These are phyloP conservation scores for Theobroma cacao DNA, from an alignment of 345 rosid genomes.

Conservation along the genomic window DNA sequence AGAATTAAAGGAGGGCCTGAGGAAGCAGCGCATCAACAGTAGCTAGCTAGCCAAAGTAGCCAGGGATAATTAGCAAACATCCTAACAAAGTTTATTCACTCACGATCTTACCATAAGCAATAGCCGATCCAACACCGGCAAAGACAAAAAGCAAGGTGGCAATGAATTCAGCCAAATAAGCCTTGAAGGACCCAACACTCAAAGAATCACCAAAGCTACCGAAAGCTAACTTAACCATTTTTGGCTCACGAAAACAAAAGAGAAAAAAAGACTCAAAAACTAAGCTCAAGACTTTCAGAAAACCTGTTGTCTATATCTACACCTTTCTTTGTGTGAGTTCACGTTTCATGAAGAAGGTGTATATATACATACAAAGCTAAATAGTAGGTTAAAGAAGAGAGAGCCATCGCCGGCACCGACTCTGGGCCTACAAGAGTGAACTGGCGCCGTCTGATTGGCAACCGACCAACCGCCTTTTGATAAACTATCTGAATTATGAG, in stretches of 20 bases:
- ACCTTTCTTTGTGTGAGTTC: constrained; percentile 6
- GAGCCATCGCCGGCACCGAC: constrained; percentile 46
- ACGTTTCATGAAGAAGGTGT: neutral
- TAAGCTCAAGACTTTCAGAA: neutral
- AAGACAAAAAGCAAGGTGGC: constrained; percentile 91
- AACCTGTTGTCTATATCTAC: neutral
- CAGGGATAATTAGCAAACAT: neutral
- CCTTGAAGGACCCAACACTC: constrained; percentile 59
- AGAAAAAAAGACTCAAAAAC: neutral
- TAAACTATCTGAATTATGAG: constrained; percentile 40
- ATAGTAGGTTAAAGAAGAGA: constrained; percentile 3
- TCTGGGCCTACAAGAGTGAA: constrained; percentile 28
- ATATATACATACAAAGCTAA: constrained; percentile 2
- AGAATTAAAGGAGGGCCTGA: neutral
- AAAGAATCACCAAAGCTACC: constrained; percentile 80
- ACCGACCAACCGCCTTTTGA: constrained; percentile 49
- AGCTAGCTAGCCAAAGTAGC: neutral
- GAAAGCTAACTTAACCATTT: constrained; percentile 76
- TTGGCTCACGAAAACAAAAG: neutral
- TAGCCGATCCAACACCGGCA: constrained; percentile 93
- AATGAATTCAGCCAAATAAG: constrained; percentile 80
- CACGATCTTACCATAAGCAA: constrained; percentile 47
- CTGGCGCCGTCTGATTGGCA: constrained; percentile 24
- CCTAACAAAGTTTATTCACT: neutral
- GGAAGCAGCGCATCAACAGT: neutral